Conservation (phyloP, 140 eudicot species). For the Ambrosia hybrid region DNA sequence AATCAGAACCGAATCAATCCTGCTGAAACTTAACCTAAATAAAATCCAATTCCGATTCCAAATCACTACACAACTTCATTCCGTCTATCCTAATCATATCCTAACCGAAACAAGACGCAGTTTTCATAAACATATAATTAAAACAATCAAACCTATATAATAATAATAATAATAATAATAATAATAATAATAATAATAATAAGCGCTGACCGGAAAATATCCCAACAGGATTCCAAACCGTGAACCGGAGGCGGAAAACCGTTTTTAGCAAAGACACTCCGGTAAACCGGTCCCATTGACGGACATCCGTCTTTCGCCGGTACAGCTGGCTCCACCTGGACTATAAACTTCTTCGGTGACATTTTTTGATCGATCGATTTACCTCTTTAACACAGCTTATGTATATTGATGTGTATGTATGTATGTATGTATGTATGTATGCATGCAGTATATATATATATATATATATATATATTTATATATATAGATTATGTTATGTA, state of each 20-base stretch:
- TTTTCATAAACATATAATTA: not conserved
- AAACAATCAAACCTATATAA: too few species aligned
- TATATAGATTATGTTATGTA: too few species aligned
- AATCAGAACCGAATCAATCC: too few species aligned
- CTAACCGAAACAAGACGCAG: too few species aligned
- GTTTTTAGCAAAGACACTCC: slow-evolving; percentile 66
- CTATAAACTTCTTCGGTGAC: slow-evolving; percentile 41
- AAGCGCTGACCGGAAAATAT: slow-evolving; percentile 62
- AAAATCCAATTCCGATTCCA: too few species aligned
- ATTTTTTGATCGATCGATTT: slow-evolving; percentile 29
- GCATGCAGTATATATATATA: too few species aligned
- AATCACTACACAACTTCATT: too few species aligned
- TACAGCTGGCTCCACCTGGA: slow-evolving; percentile 75
- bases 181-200: too few species aligned
- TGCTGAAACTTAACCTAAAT: too few species aligned
- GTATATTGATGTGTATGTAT: not conserved
- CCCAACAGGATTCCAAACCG: slow-evolving; percentile 79
- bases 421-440: not conserved
- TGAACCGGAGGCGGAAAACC: slow-evolving; percentile 65
- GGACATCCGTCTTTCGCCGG: slow-evolving; percentile 65
- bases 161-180: too few species aligned
- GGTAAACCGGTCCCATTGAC: slow-evolving; percentile 83
- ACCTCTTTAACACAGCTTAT: not conserved
- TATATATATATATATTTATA: too few species aligned
- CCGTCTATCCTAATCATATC: too few species aligned